Evolutionary conservation across 805 yeast species (phyloP).

Genomic region (Kluyveromyces starmeri): DNA sequence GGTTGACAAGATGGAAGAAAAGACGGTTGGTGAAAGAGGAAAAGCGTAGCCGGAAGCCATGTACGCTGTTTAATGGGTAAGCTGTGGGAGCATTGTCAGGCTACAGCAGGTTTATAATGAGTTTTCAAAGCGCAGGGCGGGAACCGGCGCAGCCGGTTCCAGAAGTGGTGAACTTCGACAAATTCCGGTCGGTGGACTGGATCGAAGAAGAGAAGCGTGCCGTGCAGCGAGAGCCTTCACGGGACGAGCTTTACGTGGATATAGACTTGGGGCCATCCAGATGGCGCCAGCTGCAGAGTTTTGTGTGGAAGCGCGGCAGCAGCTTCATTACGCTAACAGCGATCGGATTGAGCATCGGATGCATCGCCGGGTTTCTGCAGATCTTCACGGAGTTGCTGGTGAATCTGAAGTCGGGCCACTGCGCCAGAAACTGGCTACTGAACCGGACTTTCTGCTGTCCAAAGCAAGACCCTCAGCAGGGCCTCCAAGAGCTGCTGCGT

Average conservation of each 20-base stretch:
- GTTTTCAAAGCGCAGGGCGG: too few species aligned
- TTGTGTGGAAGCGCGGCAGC: slow-evolving; percentile 23
- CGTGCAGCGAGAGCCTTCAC: slow-evolving; percentile 27
- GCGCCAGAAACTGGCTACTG: slow-evolving; percentile 58
- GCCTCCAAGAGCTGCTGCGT: slow-evolving; percentile 5
- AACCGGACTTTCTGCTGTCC: slow-evolving; percentile 70
- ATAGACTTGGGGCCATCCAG: slow-evolving; percentile 6
- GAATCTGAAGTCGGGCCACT: slow-evolving; percentile 69
- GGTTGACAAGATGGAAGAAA: too few species aligned
- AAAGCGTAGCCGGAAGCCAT: too few species aligned
- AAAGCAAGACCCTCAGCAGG: neutral
- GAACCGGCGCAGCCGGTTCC: too few species aligned
- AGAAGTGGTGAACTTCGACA: slow-evolving; percentile 38
- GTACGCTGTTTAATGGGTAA: too few species aligned
- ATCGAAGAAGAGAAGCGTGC: slow-evolving; percentile 45
- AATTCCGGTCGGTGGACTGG: slow-evolving; percentile 65
- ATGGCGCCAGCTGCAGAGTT: slow-evolving; percentile 11
- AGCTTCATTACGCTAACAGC: slow-evolving; percentile 64
- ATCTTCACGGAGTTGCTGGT: slow-evolving; percentile 83
- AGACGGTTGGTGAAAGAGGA: too few species aligned
- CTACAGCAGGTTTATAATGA: too few species aligned
- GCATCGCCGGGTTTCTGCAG: slow-evolving; percentile 73
- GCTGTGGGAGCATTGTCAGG: too few species aligned
- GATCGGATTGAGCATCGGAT: slow-evolving; percentile 73
- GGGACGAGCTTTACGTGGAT: slow-evolving; percentile 1